phyloP scores from a whole-genome alignment of 768 basidiomycete genomes.

The Gloeostereum incarnatum region DNA sequence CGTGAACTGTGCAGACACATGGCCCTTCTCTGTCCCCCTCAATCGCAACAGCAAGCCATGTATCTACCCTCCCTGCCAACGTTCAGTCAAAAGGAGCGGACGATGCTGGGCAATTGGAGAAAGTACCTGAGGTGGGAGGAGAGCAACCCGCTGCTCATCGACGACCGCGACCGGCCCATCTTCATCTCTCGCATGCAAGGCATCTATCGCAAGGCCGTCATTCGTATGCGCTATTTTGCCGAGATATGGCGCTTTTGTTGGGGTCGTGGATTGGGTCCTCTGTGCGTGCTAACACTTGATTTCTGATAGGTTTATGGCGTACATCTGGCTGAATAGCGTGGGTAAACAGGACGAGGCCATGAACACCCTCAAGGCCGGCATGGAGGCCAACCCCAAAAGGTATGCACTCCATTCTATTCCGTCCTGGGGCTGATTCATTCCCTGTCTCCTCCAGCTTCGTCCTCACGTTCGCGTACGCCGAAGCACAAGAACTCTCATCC shows the following conservation, averaged over 20 bases:
- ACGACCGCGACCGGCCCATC: constrained; percentile 65
- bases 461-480: constrained; percentile 84
- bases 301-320: constrained; percentile 79
- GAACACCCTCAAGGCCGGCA: constrained; percentile 71
- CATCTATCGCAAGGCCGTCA: constrained; percentile 83
- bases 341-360: constrained; percentile 78
- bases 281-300: constrained; percentile 5
- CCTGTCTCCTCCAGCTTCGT: constrained; percentile 72
- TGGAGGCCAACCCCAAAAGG: constrained; percentile 91
- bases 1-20: constrained; percentile 72
- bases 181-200: constrained; percentile 66
- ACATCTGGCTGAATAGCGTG: constrained; percentile 66
- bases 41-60: constrained; percentile 34
- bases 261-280: too few relatives aligned
- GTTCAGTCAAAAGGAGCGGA: constrained; percentile 64
- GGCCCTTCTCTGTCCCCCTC: constrained; percentile 52
- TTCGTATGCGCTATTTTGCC: constrained; percentile 88
- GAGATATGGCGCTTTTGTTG: constrained; percentile 72
- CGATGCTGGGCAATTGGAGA: constrained; percentile 82
- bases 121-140: constrained; percentile 94
- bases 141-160: constrained; percentile 86
- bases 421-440: too few relatives aligned
- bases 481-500: constrained; percentile 58
- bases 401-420: too few relatives aligned
- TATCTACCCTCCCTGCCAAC: constrained; percentile 65